phyloP scores from a whole-genome alignment of 176 grass and related monocot genomes.

The Rhynchospora pubera region DNA sequence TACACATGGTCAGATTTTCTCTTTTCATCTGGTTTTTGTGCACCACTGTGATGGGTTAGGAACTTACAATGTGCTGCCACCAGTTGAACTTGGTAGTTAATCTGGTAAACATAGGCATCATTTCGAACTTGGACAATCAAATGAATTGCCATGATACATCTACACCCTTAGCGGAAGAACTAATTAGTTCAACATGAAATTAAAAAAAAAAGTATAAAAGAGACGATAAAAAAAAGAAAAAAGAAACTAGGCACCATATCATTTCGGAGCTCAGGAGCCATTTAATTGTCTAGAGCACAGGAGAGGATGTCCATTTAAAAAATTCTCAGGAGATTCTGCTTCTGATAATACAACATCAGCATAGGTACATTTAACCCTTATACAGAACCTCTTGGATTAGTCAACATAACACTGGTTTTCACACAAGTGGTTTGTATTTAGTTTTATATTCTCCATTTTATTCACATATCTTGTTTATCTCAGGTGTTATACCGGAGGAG shows the following conservation, averaged over 20 bases:
- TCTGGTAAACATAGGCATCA: background rate
- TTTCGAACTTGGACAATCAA: background rate
- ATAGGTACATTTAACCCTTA: too few relatives aligned
- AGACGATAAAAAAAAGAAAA: background rate
- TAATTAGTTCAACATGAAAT: background rate
- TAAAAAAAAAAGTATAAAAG: background rate
- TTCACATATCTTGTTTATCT: background rate
- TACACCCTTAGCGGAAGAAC: background rate
- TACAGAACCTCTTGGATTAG: background rate
- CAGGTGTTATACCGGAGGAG: slow-evolving; percentile 59
- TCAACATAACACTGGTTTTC: background rate
- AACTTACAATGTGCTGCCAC: background rate
- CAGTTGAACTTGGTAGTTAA: background rate
- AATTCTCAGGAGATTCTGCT: too few relatives aligned
- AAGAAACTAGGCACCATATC: background rate
- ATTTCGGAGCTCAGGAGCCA: too few relatives aligned
- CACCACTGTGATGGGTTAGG: too few relatives aligned
- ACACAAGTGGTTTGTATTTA: background rate
- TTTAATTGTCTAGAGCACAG: too few relatives aligned
- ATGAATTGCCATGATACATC: background rate
- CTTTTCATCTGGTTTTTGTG: background rate
- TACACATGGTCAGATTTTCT: background rate
- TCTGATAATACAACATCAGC: too few relatives aligned
- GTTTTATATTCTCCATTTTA: slow-evolving; percentile 5
- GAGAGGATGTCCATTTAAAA: too few relatives aligned